Percentiles rank a stretch among this genome's conserved stretches.
Evolutionary conservation across 2,329 filamentous ascomycete species (phyloP).

Genomic region (Penicillium sp.): DNA sequence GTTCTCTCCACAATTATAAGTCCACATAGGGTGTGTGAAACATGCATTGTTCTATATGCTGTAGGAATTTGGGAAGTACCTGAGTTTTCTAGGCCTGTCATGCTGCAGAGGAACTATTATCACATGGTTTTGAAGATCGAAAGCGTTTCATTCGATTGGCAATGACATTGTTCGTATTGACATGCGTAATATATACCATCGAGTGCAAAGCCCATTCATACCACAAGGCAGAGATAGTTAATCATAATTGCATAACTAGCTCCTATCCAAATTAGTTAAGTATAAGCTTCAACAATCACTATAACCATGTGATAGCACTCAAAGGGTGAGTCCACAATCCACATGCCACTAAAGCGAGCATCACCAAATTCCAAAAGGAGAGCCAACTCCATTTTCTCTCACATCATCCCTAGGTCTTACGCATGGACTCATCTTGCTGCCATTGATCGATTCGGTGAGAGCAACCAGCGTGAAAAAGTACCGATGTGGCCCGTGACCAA

Average conservation of each 20-base stretch:
- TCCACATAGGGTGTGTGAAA: background rate
- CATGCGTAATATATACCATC: too few species aligned
- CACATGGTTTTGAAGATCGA: background rate
- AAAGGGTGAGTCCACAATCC: background rate
- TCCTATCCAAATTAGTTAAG: background rate
- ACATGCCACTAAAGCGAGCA: background rate
- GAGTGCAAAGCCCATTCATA: background rate
- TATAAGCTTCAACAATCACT: background rate
- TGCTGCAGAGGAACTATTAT: background rate
- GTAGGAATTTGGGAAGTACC: too few species aligned
- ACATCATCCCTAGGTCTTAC: slow-evolving; percentile 5
- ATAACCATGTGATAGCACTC: background rate
- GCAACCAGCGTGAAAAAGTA: slow-evolving; percentile 56
- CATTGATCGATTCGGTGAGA: slow-evolving; percentile 47
- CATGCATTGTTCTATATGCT: background rate
- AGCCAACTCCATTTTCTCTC: background rate
- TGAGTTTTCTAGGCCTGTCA: background rate
- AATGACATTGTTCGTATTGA: background rate
- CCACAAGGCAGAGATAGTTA: background rate
- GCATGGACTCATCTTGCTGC: slow-evolving; percentile 33
- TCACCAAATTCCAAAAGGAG: background rate
- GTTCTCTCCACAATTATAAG: background rate
- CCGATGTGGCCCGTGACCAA: slow-evolving; percentile 54
- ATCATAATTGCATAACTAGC: background rate
- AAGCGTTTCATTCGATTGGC: too few species aligned